A percentile compares a stretch with the other conserved stretches of the same genome.
phyloP scores from a whole-genome alignment of 2,329 filamentous ascomycete species.

The Aspergillus glaucus region DNA sequence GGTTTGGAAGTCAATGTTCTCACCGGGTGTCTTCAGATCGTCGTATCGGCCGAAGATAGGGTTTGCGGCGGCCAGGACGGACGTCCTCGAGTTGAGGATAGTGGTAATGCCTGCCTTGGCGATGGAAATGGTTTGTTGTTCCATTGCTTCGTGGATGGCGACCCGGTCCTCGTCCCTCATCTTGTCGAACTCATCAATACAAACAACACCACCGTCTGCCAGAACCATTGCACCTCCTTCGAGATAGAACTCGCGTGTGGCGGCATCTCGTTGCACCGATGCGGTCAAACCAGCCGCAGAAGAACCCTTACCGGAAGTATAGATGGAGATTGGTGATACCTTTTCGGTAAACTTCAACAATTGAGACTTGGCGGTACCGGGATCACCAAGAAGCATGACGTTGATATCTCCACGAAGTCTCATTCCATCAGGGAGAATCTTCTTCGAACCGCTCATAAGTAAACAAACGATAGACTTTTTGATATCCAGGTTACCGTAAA shows the following conservation, averaged over 20 bases:
- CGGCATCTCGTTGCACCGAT: constrained; percentile 87
- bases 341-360: constrained; percentile 96
- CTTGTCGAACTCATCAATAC: constrained; percentile 99
- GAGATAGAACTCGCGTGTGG: constrained; percentile 91
- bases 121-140: constrained; percentile 98
- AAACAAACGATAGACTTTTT: constrained; percentile 96
- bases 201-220: constrained; percentile 92
- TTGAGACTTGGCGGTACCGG: constrained; percentile 96
- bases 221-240: constrained; percentile 98
- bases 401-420: constrained; percentile 97
- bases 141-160: constrained; percentile 99
- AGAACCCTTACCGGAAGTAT: constrained; percentile 96
- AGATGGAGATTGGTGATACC: constrained; percentile 92
- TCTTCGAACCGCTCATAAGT: constrained; percentile 90
- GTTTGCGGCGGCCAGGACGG: constrained; percentile 90
- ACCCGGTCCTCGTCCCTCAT: constrained; percentile 98
- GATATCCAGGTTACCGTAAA: constrained; percentile 92
- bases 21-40: constrained; percentile 92
- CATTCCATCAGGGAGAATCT: constrained; percentile 96
- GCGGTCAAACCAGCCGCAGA: constrained; percentile 96
- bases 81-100: constrained; percentile 91
- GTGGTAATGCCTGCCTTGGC: constrained; percentile 98
- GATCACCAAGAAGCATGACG: constrained; percentile 90
- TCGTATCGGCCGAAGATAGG: constrained; percentile 97
- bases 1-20: constrained; percentile 99